phyloP scores from a whole-genome alignment of 1,284 basidiomycete species.

The Megacollybia platyphylla region DNA sequence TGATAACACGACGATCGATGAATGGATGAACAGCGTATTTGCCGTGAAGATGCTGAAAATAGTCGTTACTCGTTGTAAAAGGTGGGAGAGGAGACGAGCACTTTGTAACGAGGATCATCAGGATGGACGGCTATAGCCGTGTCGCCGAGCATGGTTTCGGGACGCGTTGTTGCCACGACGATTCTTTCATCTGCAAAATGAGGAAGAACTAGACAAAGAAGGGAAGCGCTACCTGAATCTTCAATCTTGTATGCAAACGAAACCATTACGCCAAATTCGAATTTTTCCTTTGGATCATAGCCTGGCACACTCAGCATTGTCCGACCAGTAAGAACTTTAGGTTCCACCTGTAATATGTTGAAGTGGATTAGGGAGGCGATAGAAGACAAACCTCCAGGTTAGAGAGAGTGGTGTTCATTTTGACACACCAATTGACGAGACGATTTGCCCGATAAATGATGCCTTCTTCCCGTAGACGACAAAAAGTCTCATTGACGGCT shows the following conservation, averaged over 20 bases:
- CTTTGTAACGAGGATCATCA: conserved; percentile 83
- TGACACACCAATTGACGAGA: conserved; percentile 97
- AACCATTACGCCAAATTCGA: conserved; percentile 96
- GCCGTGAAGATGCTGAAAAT: conserved; percentile 75
- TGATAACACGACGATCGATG: conserved; percentile 77
- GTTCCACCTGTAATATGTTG: conserved; percentile 60
- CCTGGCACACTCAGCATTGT: conserved; percentile 89
- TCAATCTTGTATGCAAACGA: conserved; percentile 93
- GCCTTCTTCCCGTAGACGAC: conserved; percentile 85
- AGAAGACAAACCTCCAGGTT: conserved; percentile 69
- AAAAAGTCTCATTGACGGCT: conserved; percentile 91
- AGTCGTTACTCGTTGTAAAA: conserved; percentile 1
- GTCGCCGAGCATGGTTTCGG: conserved; percentile 98
- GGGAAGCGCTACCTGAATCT: conserved; percentile 44
- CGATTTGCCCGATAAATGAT: conserved; percentile 94
- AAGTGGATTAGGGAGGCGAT: neutral
- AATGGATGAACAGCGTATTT: conserved; percentile 92
- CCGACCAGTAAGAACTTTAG: conserved; percentile 83
- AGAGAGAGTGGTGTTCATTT: conserved; percentile 91
- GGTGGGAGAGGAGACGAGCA: conserved; percentile 5
- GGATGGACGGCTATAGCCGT: conserved; percentile 97
- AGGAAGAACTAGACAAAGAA: neutral
- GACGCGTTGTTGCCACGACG: conserved; percentile 93
- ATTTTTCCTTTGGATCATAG: conserved; percentile 87
- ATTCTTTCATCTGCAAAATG: conserved; percentile 69